These are phyloP conservation scores for Rutstroemia sydowiana DNA, from an alignment of 2,329 filamentous ascomycete genomes.

Conservation along the genomic window DNA sequence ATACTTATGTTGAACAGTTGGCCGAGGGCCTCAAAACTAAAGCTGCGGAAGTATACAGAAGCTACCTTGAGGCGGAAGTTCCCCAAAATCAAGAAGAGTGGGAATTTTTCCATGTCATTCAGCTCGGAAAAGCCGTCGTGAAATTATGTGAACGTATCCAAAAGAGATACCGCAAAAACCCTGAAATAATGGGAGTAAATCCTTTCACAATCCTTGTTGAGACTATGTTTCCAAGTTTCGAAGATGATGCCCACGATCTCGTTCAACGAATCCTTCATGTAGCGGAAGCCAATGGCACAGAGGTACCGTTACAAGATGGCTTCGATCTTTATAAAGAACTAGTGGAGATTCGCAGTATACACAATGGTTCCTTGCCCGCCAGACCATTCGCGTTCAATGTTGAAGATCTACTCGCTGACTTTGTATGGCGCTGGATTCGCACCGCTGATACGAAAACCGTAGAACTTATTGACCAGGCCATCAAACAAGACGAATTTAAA, in stretches of 20 bases:
- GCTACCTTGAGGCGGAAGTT: constrained; percentile 71
- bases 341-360: constrained; percentile 75
- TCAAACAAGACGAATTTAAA: constrained; percentile 82
- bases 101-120: constrained; percentile 86
- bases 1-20: constrained; percentile 65
- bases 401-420: constrained; percentile 77
- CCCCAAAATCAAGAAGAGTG: constrained; percentile 74
- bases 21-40: constrained; percentile 65
- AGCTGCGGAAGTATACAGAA: constrained; percentile 72
- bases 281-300: constrained; percentile 59
- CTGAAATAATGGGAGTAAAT: constrained; percentile 72
- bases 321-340: constrained; percentile 91
- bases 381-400: constrained; percentile 79
- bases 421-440: constrained; percentile 93
- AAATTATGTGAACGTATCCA: constrained; percentile 82
- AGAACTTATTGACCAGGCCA: constrained; percentile 80
- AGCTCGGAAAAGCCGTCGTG: constrained; percentile 78
- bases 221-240: constrained; percentile 82
- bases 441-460: constrained; percentile 72
- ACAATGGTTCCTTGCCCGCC: constrained; percentile 64
- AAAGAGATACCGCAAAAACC: constrained; percentile 84
- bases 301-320: constrained; percentile 83
- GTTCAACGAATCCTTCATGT: constrained; percentile 72
- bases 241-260: constrained; percentile 80
- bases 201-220: constrained; percentile 65